phyloP scores from a whole-genome alignment of 441 rosid genomes.

The Populus trichocarpa region DNA sequence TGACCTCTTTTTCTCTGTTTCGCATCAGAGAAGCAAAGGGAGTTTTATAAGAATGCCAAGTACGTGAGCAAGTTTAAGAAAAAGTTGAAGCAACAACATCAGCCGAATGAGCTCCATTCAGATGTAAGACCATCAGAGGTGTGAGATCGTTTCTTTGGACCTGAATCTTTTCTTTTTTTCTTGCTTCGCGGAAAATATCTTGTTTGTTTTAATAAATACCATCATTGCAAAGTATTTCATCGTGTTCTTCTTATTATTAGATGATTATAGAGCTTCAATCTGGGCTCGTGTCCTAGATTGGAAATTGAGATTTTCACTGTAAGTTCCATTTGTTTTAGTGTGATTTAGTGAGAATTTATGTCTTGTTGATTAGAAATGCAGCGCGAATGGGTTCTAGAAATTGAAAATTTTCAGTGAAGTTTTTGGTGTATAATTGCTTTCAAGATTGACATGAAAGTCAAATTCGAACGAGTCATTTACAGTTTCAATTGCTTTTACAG shows the following conservation, averaged over 20 bases:
- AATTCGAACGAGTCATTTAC: background rate
- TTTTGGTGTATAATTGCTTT: background rate
- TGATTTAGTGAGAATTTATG: background rate
- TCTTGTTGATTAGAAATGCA: background rate
- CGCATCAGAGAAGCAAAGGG: slow-evolving; percentile 62
- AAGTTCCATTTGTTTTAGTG: background rate
- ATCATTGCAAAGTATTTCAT: background rate
- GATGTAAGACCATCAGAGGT: slow-evolving; percentile 32
- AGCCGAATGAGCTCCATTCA: slow-evolving; percentile 26
- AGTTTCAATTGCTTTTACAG: slow-evolving; percentile 16
- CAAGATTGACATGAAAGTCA: background rate
- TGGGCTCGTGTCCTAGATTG: background rate
- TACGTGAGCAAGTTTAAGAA: slow-evolving; percentile 71
- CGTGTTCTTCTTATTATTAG: background rate
- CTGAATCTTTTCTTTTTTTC: background rate
- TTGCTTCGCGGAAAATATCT: background rate
- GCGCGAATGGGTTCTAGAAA: background rate
- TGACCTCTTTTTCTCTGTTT: slow-evolving; percentile 11
- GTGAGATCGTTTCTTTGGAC: background rate
- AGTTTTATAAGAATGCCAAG: slow-evolving; percentile 87
- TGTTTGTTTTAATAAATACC: background rate
- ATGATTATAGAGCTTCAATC: background rate
- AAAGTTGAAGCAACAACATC: slow-evolving; percentile 48
- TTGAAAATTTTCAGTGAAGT: background rate
- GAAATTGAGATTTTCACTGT: background rate